phyloP scores from a whole-genome alignment of 306 rosid species.

The Geum urbanum region DNA sequence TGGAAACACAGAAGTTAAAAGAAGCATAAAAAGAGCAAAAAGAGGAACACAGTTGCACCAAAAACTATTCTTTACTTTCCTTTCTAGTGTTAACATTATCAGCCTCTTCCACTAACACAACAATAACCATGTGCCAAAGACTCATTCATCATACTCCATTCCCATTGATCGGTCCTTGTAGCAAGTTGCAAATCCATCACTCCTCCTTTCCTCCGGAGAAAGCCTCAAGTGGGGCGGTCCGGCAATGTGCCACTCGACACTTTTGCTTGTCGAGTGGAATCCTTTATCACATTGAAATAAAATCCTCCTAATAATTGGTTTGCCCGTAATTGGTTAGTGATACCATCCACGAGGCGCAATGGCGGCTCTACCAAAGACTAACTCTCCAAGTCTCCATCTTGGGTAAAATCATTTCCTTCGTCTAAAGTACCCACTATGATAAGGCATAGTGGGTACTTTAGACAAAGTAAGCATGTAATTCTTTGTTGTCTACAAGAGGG shows the following conservation, averaged over 20 bases:
- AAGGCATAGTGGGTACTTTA: slow-evolving; percentile 56
- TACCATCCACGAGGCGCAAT: slow-evolving; percentile 24
- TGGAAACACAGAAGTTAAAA: slow-evolving; percentile 16
- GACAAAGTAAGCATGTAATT: slow-evolving; percentile 43
- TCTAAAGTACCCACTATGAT: no score
- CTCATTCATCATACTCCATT: slow-evolving; percentile 42
- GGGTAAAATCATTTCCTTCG: slow-evolving; percentile 45
- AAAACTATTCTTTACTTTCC: slow-evolving; percentile 32
- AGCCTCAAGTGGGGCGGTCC: neutral
- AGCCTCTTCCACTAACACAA: slow-evolving; percentile 51
- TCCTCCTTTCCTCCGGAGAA: neutral
- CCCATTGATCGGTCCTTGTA: slow-evolving; percentile 50
- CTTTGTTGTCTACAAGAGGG: slow-evolving; percentile 47
- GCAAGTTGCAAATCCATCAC: slow-evolving; percentile 16
- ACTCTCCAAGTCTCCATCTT: slow-evolving; percentile 38
- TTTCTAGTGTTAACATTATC: slow-evolving; percentile 58
- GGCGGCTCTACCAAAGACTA: slow-evolving; percentile 22
- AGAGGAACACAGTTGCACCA: slow-evolving; percentile 27
- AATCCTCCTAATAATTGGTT: neutral
- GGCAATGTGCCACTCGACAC: neutral
- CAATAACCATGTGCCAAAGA: slow-evolving; percentile 53
- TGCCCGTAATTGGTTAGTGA: neutral
- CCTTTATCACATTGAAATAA: no score
- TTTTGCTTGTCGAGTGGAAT: no score
- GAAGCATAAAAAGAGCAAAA: slow-evolving; percentile 28